phyloP scores from a whole-genome alignment of 2,329 filamentous ascomycete genomes.

The Proliferodiscus dingleyae region DNA sequence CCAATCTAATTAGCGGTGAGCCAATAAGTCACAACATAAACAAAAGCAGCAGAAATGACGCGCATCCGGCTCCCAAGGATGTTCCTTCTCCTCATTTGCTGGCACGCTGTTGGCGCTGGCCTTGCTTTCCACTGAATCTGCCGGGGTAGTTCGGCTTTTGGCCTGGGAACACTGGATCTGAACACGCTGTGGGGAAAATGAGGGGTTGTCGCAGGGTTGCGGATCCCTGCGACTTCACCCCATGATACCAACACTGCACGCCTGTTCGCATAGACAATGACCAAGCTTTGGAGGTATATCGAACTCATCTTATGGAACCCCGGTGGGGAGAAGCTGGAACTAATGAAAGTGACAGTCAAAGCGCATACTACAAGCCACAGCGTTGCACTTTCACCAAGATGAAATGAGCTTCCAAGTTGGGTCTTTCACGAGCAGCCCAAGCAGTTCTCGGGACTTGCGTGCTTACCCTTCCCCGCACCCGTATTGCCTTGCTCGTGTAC shows the following conservation, averaged over 20 bases:
- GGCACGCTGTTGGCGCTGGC: neutral
- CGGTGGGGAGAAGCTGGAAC: no score
- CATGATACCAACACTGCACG: neutral
- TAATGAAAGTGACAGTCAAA: no score
- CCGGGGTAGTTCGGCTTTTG: neutral
- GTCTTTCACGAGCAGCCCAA: no score
- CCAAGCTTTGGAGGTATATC: neutral
- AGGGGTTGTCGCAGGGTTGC: neutral
- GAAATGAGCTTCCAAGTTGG: no score
- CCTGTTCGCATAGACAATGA: neutral
- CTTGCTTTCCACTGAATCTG: neutral
- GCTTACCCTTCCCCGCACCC: no score
- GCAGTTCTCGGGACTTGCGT: neutral
- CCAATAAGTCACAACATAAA: neutral
- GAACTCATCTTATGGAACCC: neutral
- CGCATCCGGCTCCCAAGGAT: neutral
- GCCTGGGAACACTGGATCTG: no score
- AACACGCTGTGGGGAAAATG: neutral
- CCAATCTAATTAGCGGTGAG: neutral
- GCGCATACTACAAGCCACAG: no score
- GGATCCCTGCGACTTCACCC: neutral
- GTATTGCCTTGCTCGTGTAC: neutral
- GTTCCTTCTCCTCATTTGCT: neutral
- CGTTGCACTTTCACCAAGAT: no score
- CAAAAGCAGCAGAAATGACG: neutral